A percentile compares a stretch with the other conserved stretches of the same genome.
Conservation (phyloP, 495 filamentous ascomycete species). For the Penicillium manginii region DNA sequence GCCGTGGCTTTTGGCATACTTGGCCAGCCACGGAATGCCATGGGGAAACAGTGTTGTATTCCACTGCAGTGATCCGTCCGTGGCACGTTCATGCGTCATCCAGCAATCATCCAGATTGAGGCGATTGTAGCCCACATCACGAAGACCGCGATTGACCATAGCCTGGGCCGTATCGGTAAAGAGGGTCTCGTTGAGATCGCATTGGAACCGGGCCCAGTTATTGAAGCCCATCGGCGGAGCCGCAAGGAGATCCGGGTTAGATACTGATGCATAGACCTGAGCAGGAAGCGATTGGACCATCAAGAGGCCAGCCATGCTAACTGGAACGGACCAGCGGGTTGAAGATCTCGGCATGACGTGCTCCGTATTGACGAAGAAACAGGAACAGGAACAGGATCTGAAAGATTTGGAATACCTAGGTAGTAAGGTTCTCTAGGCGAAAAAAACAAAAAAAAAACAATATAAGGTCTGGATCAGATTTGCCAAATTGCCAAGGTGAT, state of each 20-base stretch:
- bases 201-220: slow-evolving; percentile 48
- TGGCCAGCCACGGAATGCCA: slow-evolving; percentile 43
- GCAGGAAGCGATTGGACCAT: slow-evolving; percentile 20
- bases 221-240: slow-evolving; percentile 51
- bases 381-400: no score
- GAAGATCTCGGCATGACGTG: slow-evolving; percentile 13
- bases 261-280: slow-evolving; percentile 18
- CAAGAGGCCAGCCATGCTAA: slow-evolving; percentile 18
- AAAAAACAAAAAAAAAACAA: neutral
- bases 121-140: slow-evolving; percentile 42
- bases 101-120: slow-evolving; percentile 51
- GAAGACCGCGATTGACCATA: slow-evolving; percentile 42
- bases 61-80: slow-evolving; percentile 40
- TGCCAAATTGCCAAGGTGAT: neutral
- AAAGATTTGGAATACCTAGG: neutral
- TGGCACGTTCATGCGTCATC: slow-evolving; percentile 33
- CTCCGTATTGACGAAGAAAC: neutral
- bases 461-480: slow-evolving; percentile 5
- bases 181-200: slow-evolving; percentile 47
- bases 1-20: slow-evolving; percentile 34
- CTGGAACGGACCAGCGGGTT: slow-evolving; percentile 3
- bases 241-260: slow-evolving; percentile 30
- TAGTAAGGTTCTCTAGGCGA: neutral
- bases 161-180: slow-evolving; percentile 44
- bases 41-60: slow-evolving; percentile 40